Evolutionary conservation across 202 grass and related monocot species (phyloP), one percentile per base, ranked within the genome.

Genomic region (Carex sylvatica): DNA sequence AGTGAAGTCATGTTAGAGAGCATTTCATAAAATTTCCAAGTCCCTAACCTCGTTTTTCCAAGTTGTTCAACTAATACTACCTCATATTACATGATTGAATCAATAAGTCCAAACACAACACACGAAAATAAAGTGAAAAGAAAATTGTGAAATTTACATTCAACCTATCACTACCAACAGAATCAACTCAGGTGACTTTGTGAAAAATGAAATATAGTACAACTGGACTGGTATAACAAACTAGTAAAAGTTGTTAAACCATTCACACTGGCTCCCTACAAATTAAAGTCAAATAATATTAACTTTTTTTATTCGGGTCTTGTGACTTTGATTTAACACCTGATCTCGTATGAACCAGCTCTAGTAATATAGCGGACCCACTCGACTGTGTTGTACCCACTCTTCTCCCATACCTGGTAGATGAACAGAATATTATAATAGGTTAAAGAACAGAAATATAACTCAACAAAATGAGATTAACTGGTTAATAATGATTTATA

Each of bases 351-450:
- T 66, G 96, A 96, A 86, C 96, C 96, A 64, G 93, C 96, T 88
- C 92, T 93, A 4, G 92, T 93, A 73, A 99, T 99, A 84, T 96
- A 99, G 79, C 96, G 96, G 83, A 99, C 96, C 96, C 96, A 99
- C 89, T 99, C 96, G 55, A 99, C 96, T 38, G 96, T 99, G 85
- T 99, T 96, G 78, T 99, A 99, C 61, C 96, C 96, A 82, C 93
- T 99, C 82, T 99, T 99, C 69, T 99, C 96, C 96, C 96, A 99
- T 14, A 99, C 96, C 96, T 99, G 62, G 46, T 85, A 91, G 82
- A 88, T 72, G 61, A 70, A 74, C 0, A 9, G n/a, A 18, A 88
- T 80, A 22, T 59, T 80, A 22, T 51, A 28, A 67, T 65, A 65
- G 56, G 68, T 68, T 46, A 59, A 79, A 68, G 35, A 79, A 58